Percentiles rank a stretch among this genome's conserved stretches.
Evolutionary conservation across 2,329 filamentous ascomycete genomes (phyloP).

Genomic region (Hypoxylon sp.): DNA sequence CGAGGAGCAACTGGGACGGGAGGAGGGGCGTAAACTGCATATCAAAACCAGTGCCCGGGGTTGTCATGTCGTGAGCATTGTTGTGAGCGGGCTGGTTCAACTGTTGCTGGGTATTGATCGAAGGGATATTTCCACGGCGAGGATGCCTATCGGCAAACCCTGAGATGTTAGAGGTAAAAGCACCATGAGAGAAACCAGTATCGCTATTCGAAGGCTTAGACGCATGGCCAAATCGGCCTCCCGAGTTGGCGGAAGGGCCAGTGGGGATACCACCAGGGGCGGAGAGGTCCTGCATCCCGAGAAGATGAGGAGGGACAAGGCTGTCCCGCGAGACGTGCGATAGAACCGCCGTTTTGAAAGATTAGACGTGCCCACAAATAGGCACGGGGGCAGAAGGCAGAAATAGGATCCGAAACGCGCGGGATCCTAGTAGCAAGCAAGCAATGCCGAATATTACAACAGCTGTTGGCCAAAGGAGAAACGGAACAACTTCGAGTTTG

Average conservation of each 20-base stretch:
- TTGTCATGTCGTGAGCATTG: constrained; percentile 81
- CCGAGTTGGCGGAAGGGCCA: constrained; percentile 68
- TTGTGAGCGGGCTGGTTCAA: constrained; percentile 66
- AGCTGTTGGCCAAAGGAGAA: constrained; percentile 50
- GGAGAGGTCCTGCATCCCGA: constrained; percentile 93
- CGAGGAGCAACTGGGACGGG: constrained; percentile 92
- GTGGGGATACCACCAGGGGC: constrained; percentile 72
- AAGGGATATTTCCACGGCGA: constrained; percentile 87
- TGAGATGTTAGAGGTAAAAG: constrained; percentile 87
- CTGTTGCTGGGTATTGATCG: constrained; percentile 86
- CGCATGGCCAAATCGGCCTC: constrained; percentile 77
- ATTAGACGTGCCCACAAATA: constrained; percentile 69
- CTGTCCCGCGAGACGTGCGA: constrained; percentile 85
- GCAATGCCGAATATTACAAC: constrained; percentile 53
- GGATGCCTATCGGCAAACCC: constrained; percentile 91
- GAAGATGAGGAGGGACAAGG: constrained; percentile 87
- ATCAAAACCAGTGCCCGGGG: constrained; percentile 90
- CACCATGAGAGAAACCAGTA: constrained; percentile 92
- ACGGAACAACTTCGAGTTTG: constrained; percentile 47
- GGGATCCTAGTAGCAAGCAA: constrained; percentile 49
- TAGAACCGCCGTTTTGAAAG: constrained; percentile 84
- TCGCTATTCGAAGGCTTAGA: constrained; percentile 88
- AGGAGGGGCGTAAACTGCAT: constrained; percentile 99
- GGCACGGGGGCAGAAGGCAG: constrained; percentile 56
- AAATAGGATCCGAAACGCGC: constrained; percentile 48